Percentiles rank a stretch among this genome's conserved stretches.
These are phyloP conservation scores for Delphinella strobiligena DNA, from an alignment of 2,329 filamentous ascomycete genomes.

Conservation along the genomic window DNA sequence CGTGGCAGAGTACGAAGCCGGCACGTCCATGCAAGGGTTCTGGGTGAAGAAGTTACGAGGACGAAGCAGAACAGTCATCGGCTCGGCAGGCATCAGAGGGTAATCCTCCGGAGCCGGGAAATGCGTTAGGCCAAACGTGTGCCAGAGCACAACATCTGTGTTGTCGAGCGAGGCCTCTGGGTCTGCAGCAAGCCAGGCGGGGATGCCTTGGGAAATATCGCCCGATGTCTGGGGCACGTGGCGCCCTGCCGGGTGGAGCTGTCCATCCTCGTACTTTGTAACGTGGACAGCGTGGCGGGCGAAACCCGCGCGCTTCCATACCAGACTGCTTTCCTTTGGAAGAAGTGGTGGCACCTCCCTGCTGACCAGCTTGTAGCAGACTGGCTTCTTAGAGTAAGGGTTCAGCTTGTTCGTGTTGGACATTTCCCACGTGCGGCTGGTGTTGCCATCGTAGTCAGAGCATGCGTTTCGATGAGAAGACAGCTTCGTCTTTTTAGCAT, in stretches of 20 bases:
- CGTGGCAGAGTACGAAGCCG: constrained; percentile 60
- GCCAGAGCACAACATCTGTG: constrained; percentile 82
- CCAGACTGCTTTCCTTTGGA: constrained; percentile 68
- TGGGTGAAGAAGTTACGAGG: constrained; percentile 72
- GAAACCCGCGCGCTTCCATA: constrained; percentile 84
- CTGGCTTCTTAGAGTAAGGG: constrained; percentile 72
- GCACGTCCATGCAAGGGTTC: constrained; percentile 72
- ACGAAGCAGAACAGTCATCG: constrained; percentile 67
- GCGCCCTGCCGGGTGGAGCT: constrained; percentile 74
- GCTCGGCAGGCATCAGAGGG: constrained; percentile 69
- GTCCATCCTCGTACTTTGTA: constrained; percentile 70
- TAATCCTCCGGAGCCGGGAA: constrained; percentile 86
- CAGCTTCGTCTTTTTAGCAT: constrained; percentile 70
- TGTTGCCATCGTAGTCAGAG: constrained; percentile 71
- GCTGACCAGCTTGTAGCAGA: constrained; percentile 80
- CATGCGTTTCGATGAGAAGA: constrained; percentile 54
- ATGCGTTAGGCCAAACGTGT: constrained; percentile 84
- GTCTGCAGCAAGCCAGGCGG: constrained; percentile 62
- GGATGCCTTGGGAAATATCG: constrained; percentile 60
- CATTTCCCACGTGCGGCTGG: constrained; percentile 82
- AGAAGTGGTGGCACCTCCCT: constrained; percentile 68
- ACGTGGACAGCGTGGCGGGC: constrained; percentile 79
- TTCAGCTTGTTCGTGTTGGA: constrained; percentile 74
- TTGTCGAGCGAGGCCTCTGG: constrained; percentile 51
- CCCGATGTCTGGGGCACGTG: constrained; percentile 84